These are phyloP conservation scores for Aspergillus udagawae DNA, from an alignment of 2,329 filamentous ascomycete species.

Conservation along the genomic window DNA sequence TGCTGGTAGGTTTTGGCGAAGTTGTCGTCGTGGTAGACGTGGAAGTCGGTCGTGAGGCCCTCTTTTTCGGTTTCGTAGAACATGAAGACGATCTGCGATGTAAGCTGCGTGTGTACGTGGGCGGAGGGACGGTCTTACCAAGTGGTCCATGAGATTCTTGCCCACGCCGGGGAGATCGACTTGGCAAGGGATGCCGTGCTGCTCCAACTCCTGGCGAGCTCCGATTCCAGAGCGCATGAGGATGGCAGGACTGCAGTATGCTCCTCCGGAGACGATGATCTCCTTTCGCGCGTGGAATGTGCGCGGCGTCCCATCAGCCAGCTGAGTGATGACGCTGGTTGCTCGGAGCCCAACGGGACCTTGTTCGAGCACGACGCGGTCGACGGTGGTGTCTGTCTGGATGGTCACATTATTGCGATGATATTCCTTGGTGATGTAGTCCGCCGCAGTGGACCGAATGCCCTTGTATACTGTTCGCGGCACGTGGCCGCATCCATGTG, in stretches of 20 bases:
- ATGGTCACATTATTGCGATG: slow-evolving; percentile 47
- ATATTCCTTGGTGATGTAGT: slow-evolving; percentile 48
- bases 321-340: slow-evolving; percentile 25
- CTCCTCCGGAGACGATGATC: slow-evolving; percentile 47
- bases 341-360: slow-evolving; percentile 38
- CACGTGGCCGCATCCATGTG: slow-evolving; percentile 55
- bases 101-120: neutral
- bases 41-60: slow-evolving; percentile 53
- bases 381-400: slow-evolving; percentile 47
- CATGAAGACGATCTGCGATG: slow-evolving; percentile 50
- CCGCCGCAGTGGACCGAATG: slow-evolving; percentile 50
- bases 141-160: slow-evolving; percentile 52
- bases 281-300: slow-evolving; percentile 44
- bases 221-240: slow-evolving; percentile 54
- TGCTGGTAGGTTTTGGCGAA: slow-evolving; percentile 49
- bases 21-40: slow-evolving; percentile 54
- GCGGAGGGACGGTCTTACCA: slow-evolving; percentile 29
- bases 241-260: slow-evolving; percentile 50
- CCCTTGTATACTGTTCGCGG: slow-evolving; percentile 52
- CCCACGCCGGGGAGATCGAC: slow-evolving; percentile 51
- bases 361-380: slow-evolving; percentile 49
- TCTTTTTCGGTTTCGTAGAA: slow-evolving; percentile 56
- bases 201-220: slow-evolving; percentile 39
- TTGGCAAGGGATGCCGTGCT: slow-evolving; percentile 41
- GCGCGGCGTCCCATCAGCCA: slow-evolving; percentile 30